Base-by-base conservation (phyloP, 345 rosid species). In the Excoecaria agallocha region DNA sequence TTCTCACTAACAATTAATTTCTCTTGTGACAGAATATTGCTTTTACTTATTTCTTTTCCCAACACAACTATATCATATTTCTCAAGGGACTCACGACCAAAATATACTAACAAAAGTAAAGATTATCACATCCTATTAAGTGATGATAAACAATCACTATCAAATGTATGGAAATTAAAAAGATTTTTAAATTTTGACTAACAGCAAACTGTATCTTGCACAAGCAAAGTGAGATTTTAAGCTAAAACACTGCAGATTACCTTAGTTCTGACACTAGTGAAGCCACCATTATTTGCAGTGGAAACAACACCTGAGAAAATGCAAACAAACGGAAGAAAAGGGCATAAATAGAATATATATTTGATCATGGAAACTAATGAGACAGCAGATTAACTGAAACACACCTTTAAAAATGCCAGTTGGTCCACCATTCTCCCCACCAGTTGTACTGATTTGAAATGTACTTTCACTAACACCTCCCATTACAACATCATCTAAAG, bases 401-500 rank as follows among this genome's bases (percentile, higher is more conserved):
- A 76, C 77, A 89, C 98, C 99, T 89, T 85, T 87, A 74, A 92
- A 94, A 67, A 89, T 8, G 15, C 94, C 98, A 2, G 89, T 86
- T 69, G 92, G 91, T 82, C 84, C 89, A 70, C 88, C 90, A 58
- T 84, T 79, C 83, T 92, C 99, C 66, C 98, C 97, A 48, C 92
- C 87, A 6, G 86, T 86, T 19, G 76, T 83, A 79, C 87, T 95
- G 56, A 89, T 84, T 72, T 77, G 69, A 77, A 92, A 91, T 30
- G 82, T 82, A 76, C 99, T 94, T 86, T 91, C 85, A 41, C 99
- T 94, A 68, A 94, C 94, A 37, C 97, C 99, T 56, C 98, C 98
- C 99, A 94, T 94, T 35, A 94, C 98, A 72, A 94, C 96, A 83
- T 94, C 99, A 81, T 94, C 98, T 76, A 92, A 86, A 77, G 99